Evolutionary conservation across 2,329 filamentous ascomycete species (phyloP).

Genomic region (Byssoonygena ceratinophila): DNA sequence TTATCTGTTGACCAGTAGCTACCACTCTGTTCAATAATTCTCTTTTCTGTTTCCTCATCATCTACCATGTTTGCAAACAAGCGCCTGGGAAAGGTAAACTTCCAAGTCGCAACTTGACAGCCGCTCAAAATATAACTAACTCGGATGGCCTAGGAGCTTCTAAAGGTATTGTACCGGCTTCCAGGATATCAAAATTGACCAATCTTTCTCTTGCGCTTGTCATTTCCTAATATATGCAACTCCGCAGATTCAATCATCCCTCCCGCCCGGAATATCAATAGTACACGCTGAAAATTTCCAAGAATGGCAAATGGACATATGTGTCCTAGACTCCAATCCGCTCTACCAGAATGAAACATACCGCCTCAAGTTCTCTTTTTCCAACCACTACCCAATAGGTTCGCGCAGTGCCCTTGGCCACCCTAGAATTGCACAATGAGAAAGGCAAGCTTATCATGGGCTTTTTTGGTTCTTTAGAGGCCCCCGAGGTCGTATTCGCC

Average conservation of each 20-base stretch:
- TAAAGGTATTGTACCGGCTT: slow-evolving; percentile 38
- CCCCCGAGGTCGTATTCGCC: slow-evolving; percentile 87
- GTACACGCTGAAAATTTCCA: slow-evolving; percentile 71
- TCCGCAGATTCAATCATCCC: slow-evolving; percentile 45
- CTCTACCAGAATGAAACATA: slow-evolving; percentile 72
- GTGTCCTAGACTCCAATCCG: slow-evolving; percentile 80
- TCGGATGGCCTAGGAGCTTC: slow-evolving; percentile 38
- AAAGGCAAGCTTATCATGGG: not conserved
- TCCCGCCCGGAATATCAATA: slow-evolving; percentile 62
- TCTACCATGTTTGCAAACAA: slow-evolving; percentile 42
- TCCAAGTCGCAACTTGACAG: not conserved
- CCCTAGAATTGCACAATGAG: not conserved
- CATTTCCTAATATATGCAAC: not conserved
- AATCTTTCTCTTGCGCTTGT: not conserved
- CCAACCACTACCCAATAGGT: slow-evolving; percentile 81
- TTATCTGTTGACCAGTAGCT: no score
- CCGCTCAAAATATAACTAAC: slow-evolving; percentile 19
- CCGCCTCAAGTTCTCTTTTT: slow-evolving; percentile 79
- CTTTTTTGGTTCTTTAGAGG: slow-evolving; percentile 47
- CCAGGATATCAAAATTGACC: not conserved
- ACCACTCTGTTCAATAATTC: no score
- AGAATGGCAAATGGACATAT: slow-evolving; percentile 87
- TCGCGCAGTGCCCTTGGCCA: slow-evolving; percentile 27
- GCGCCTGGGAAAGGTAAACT: slow-evolving; percentile 37
- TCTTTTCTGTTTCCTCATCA: not conserved